Evolutionary conservation across 495 filamentous ascomycete genomes (phyloP).

Genomic region (Penicillium egyptiacum): DNA sequence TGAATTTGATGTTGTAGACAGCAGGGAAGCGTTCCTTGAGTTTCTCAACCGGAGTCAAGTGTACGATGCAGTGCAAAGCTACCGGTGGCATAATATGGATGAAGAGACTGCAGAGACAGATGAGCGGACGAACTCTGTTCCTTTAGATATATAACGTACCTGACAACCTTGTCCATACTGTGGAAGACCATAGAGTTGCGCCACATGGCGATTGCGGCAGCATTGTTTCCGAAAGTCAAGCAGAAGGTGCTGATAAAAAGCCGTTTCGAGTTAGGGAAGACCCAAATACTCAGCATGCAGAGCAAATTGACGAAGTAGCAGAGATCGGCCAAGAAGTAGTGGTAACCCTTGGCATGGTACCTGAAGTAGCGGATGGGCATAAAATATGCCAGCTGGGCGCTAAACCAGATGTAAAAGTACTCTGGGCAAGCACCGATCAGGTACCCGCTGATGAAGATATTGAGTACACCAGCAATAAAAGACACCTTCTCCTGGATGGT

Average conservation of each 20-base stretch:
- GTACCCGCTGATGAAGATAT: constrained; percentile 95
- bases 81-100: constrained; percentile 99
- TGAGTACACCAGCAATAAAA: constrained; percentile 93
- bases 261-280: constrained; percentile 86
- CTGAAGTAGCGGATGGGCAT: constrained; percentile 94
- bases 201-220: constrained; percentile 99
- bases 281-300: constrained; percentile 78
- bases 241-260: constrained; percentile 93
- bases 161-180: constrained; percentile 92
- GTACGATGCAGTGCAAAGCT: constrained; percentile 86
- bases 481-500: constrained; percentile 91
- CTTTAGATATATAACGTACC: constrained; percentile 38
- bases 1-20: constrained; percentile 76
- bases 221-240: constrained; percentile 92
- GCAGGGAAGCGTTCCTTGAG: constrained; percentile 80
- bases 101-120: constrained; percentile 63
- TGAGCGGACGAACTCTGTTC: constrained; percentile 13
- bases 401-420: constrained; percentile 91
- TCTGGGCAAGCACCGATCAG: constrained; percentile 84
- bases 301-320: constrained; percentile 98
- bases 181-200: constrained; percentile 98
- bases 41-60: constrained; percentile 64
- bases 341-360: constrained; percentile 86
- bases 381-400: constrained; percentile 79
- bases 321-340: constrained; percentile 96